Conservation (phyloP, 352 stramenopile species). For the Phytophthora pistaciae region DNA sequence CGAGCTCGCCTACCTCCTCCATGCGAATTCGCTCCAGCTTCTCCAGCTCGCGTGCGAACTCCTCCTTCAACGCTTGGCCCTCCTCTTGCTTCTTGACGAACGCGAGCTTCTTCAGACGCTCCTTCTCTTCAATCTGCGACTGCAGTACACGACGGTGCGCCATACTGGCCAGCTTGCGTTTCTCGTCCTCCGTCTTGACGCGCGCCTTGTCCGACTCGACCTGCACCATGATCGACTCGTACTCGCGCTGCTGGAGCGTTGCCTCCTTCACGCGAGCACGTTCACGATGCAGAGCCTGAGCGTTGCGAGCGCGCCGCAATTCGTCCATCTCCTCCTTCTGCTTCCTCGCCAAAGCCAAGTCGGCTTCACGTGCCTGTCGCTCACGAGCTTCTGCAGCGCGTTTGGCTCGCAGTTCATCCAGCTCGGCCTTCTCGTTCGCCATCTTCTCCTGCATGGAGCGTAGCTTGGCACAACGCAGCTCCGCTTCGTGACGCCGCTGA, state of each 20-base stretch:
- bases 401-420: slow-evolving; percentile 94
- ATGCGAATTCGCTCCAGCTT: slow-evolving; percentile 92
- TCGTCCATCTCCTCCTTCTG: slow-evolving; percentile 89
- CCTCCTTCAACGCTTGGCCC: slow-evolving; percentile 76
- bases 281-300: slow-evolving; percentile 77
- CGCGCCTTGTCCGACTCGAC: slow-evolving; percentile 75
- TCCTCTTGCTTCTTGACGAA: slow-evolving; percentile 78
- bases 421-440: slow-evolving; percentile 87
- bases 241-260: slow-evolving; percentile 87
- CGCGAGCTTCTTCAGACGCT: slow-evolving; percentile 72
- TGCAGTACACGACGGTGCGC: slow-evolving; percentile 87
- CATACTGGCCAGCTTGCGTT: slow-evolving; percentile 70
- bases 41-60: slow-evolving; percentile 80
- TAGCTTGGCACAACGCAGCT: slow-evolving; percentile 79
- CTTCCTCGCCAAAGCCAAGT: slow-evolving; percentile 86
- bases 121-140: slow-evolving; percentile 92
- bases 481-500: slow-evolving; percentile 71
- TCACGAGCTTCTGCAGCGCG: slow-evolving; percentile 91
- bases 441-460: slow-evolving; percentile 89
- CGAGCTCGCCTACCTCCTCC: slow-evolving; percentile 90
- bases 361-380: slow-evolving; percentile 85
- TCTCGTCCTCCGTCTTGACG: slow-evolving; percentile 66
- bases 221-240: slow-evolving; percentile 89
- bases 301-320: slow-evolving; percentile 68
- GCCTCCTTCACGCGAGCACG: slow-evolving; percentile 79